Conservation (phyloP, 2,329 filamentous ascomycete genomes). For the Ambrosiella xylebori region DNA sequence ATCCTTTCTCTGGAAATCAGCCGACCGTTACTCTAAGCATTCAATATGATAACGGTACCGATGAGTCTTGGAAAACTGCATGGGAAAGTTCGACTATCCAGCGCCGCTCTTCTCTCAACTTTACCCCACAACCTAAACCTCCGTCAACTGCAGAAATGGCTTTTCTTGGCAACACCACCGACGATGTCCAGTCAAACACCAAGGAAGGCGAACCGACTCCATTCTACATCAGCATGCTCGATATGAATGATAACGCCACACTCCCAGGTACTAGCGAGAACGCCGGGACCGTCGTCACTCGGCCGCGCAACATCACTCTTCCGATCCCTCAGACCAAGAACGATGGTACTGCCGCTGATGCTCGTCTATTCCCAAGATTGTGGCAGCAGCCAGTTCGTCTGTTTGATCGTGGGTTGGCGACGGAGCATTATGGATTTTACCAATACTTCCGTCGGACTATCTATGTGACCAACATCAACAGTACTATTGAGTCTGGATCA, state of each 20-base stretch:
- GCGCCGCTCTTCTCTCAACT: not conserved
- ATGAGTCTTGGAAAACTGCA: conserved; percentile 25
- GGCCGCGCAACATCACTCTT: conserved; percentile 25
- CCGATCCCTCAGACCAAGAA: conserved; percentile 43
- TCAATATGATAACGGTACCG: conserved; percentile 45
- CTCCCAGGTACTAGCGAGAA: conserved; percentile 18
- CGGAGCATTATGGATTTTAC: conserved; percentile 90
- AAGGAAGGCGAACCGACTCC: conserved; percentile 78
- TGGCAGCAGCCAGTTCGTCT: conserved; percentile 65
- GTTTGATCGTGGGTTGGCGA: conserved; percentile 62
- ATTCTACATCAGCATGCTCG: conserved; percentile 65
- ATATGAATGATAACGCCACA: conserved; percentile 24
- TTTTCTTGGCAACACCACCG: conserved; percentile 76
- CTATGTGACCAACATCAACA: conserved; percentile 49
- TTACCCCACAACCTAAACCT: conserved; percentile 34
- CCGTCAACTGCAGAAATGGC: conserved; percentile 52
- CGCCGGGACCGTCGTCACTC: conserved; percentile 12
- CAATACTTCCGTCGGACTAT: conserved; percentile 78
- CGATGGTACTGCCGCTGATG: conserved; percentile 57
- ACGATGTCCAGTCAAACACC: conserved; percentile 43
- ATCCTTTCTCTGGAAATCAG: conserved; percentile 46
- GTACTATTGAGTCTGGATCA: conserved; percentile 28
- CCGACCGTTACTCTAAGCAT: conserved; percentile 73
- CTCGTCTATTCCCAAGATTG: conserved; percentile 53
- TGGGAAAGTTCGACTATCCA: conserved; percentile 19